Evolutionary conservation across 2,329 filamentous ascomycete species (phyloP).

Genomic region (Venturia asperata): DNA sequence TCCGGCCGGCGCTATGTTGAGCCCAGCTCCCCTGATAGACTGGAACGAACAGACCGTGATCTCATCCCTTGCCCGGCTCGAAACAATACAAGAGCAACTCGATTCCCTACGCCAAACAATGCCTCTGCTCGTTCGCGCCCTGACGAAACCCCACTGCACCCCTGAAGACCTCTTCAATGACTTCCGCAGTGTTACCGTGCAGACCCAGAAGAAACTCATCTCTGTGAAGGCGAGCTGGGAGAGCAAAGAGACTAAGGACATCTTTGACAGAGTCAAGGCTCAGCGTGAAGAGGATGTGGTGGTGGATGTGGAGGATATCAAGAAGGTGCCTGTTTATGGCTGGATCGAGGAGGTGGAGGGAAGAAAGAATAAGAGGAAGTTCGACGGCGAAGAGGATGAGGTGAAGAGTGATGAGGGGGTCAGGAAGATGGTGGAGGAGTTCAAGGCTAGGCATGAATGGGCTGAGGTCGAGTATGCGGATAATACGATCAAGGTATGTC

Average conservation of each 20-base stretch:
- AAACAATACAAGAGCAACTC: slow-evolving; percentile 14
- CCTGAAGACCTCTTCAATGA: slow-evolving; percentile 13
- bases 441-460: slow-evolving; percentile 2
- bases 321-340: slow-evolving; percentile 16
- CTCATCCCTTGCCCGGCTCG: slow-evolving; percentile 14
- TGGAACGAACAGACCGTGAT: slow-evolving; percentile 15
- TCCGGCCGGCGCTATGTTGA: background rate
- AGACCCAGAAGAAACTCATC: slow-evolving; percentile 7
- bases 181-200: slow-evolving; percentile 4
- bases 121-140: background rate
- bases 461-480: slow-evolving; percentile 5
- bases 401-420: background rate
- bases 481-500: slow-evolving; percentile 1
- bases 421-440: background rate
- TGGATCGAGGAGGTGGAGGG: slow-evolving; percentile 20
- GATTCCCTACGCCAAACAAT: slow-evolving; percentile 15
- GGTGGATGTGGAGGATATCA: background rate
- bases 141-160: background rate
- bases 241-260: slow-evolving; percentile 1
- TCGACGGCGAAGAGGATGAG: slow-evolving; percentile 12
- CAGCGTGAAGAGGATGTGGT: background rate
- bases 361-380: slow-evolving; percentile 9
- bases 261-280: background rate
- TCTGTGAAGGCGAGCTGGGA: slow-evolving; percentile 6
- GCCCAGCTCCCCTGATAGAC: background rate